phyloP scores from a whole-genome alignment of 1,284 basidiomycete genomes.

The Phylloporus sp. region DNA sequence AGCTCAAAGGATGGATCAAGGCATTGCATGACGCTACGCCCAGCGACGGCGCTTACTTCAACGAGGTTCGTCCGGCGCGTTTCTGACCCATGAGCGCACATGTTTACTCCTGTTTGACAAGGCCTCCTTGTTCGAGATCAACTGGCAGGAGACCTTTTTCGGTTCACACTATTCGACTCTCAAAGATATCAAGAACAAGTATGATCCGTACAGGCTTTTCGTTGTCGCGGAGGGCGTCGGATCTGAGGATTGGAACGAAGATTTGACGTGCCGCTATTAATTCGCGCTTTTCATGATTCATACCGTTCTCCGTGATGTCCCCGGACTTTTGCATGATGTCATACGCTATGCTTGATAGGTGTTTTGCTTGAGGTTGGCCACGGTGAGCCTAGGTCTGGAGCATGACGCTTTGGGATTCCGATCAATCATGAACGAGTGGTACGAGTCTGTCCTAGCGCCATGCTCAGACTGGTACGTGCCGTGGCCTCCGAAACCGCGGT shows the following conservation, averaged over 20 bases:
- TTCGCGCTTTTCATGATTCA: too few relatives aligned
- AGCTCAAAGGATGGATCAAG: constrained; percentile 30
- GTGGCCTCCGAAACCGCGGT: too few relatives aligned
- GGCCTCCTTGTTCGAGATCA: constrained; percentile 44
- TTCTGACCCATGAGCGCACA: background rate
- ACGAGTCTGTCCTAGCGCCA: too few relatives aligned
- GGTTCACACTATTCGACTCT: constrained; percentile 45
- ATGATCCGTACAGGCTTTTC: constrained; percentile 49
- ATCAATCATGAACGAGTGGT: too few relatives aligned
- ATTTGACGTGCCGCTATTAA: constrained; percentile 27
- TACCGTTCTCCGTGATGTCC: too few relatives aligned
- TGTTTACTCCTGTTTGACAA: constrained; percentile 14
- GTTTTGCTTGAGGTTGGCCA: too few relatives aligned
- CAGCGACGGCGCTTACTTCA: constrained; percentile 44
- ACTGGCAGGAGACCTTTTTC: constrained; percentile 47
- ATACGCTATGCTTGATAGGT: too few relatives aligned
- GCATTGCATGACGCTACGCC: constrained; percentile 27
- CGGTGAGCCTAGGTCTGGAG: background rate
- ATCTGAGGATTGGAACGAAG: constrained; percentile 42
- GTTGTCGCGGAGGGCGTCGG: constrained; percentile 50
- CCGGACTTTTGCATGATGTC: too few relatives aligned
- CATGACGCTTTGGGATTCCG: too few relatives aligned
- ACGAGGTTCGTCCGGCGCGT: constrained; percentile 42
- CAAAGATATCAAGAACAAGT: constrained; percentile 45
- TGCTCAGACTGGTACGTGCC: too few relatives aligned